Evolutionary conservation across 1,284 basidiomycete genomes (phyloP).

Genomic region (Exsudoporus floridanus): DNA sequence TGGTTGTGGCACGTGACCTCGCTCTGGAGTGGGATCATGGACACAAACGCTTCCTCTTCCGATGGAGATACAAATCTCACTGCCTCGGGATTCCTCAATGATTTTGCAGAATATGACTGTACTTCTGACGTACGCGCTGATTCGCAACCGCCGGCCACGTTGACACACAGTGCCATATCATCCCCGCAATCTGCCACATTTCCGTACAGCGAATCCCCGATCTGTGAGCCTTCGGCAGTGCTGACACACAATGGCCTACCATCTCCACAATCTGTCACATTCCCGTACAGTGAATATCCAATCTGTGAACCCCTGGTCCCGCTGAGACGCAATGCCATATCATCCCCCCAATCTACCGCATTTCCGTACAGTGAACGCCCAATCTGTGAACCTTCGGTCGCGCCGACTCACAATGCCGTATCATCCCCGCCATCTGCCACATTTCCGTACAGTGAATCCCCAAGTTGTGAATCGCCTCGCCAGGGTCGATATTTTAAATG

Average conservation of each 20-base stretch:
- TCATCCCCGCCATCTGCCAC: too few species aligned
- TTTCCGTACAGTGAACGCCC: too few species aligned
- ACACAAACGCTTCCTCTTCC: neutral
- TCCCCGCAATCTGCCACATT: too few species aligned
- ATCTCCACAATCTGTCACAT: too few species aligned
- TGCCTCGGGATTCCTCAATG: neutral
- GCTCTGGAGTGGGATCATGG: neutral
- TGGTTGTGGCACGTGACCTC: neutral
- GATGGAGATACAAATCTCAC: neutral
- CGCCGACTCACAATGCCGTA: neutral
- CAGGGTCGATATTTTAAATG: constrained; percentile 1
- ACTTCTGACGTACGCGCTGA: neutral
- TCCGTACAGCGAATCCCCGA: too few species aligned
- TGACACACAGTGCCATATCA: too few species aligned
- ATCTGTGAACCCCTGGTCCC: too few species aligned
- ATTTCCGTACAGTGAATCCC: neutral
- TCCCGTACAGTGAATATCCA: too few species aligned
- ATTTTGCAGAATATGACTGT: neutral
- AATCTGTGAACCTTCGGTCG: neutral
- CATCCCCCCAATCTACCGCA: too few species aligned
- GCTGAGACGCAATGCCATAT: too few species aligned
- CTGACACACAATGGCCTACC: too few species aligned
- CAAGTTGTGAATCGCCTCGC: neutral
- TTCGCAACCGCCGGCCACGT: neutral
- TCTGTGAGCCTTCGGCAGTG: too few species aligned